Conservation (phyloP, 345 rosid species). For the Sonneratia alba region DNA sequence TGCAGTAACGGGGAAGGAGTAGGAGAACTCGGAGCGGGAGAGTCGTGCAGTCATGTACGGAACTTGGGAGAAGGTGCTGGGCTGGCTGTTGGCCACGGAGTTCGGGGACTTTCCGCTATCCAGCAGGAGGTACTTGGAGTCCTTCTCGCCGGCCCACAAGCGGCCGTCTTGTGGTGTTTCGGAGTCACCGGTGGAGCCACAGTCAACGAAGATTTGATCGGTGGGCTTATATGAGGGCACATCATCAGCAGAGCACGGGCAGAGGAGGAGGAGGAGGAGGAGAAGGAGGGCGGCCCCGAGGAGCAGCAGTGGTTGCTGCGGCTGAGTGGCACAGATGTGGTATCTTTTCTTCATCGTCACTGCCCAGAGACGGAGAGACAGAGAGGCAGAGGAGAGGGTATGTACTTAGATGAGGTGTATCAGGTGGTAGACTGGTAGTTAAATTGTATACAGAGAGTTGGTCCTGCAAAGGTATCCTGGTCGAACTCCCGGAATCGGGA, state of each 20-base stretch:
- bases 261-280: slow-evolving; percentile 9
- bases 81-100: background rate
- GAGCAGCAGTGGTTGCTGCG: background rate
- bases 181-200: slow-evolving; percentile 2
- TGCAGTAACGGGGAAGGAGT: slow-evolving; percentile 19
- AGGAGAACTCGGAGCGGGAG: slow-evolving; percentile 18
- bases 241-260: background rate
- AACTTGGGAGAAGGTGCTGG: background rate
- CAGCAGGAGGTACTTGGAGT: slow-evolving; percentile 10
- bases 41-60: slow-evolving; percentile 22
- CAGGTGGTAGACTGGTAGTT: too few relatives aligned
- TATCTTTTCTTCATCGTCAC: background rate
- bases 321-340: background rate
- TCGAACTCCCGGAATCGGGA: too few relatives aligned
- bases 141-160: slow-evolving; percentile 18
- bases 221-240: background rate
- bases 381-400: background rate
- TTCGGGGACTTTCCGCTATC: background rate
- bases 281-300: background rate
- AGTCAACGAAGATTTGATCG: slow-evolving; percentile 9
- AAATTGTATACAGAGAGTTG: too few relatives aligned
- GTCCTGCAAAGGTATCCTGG: too few relatives aligned
- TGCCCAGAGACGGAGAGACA: background rate
- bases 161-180: background rate
- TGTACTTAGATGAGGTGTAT: too few relatives aligned